phyloP scores from a whole-genome alignment of 148 eudicot species.

The Chenopodium suecicum region DNA sequence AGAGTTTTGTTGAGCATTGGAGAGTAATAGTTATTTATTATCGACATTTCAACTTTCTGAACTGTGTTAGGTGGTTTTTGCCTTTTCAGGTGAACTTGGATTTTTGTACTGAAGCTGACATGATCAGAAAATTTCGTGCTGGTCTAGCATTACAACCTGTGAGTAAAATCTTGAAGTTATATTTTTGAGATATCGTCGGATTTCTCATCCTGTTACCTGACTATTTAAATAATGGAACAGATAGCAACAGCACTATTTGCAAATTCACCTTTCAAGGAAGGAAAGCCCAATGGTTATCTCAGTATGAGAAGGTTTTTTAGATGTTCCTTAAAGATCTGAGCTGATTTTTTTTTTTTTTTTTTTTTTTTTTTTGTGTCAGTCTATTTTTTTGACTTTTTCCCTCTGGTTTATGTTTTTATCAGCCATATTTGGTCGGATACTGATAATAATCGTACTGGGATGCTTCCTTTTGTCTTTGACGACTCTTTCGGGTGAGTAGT shows the following conservation, averaged over 20 bases:
- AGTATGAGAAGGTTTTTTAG: slow-evolving; percentile 78
- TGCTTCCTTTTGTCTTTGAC: slow-evolving; percentile 16
- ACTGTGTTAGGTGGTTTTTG: slow-evolving; percentile 12
- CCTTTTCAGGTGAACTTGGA: slow-evolving; percentile 81
- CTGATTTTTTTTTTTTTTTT: no score
- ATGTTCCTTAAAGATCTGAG: neutral
- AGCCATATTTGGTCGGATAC: slow-evolving; percentile 17
- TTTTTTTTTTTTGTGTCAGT: no score
- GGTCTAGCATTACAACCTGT: slow-evolving; percentile 98
- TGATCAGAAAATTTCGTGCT: slow-evolving; percentile 94
- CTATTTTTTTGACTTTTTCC: no score
- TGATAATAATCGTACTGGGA: slow-evolving; percentile 15
- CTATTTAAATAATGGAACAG: slow-evolving; percentile 44
- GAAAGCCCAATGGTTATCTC: slow-evolving; percentile 92
- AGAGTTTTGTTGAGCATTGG: neutral
- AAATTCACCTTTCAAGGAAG: slow-evolving; percentile 97
- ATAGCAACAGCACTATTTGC: slow-evolving; percentile 96
- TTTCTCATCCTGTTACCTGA: slow-evolving; percentile 16
- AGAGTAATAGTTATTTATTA: neutral
- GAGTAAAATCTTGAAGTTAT: slow-evolving; percentile 30
- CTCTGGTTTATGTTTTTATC: no score
- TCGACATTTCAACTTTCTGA: slow-evolving; percentile 5
- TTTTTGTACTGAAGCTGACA: slow-evolving; percentile 90
- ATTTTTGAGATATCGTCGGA: slow-evolving; percentile 7
- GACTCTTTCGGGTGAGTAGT: slow-evolving; percentile 12